Base-by-base conservation (phyloP, 768 basidiomycete genomes). In the Sarcomyxa edulis region DNA sequence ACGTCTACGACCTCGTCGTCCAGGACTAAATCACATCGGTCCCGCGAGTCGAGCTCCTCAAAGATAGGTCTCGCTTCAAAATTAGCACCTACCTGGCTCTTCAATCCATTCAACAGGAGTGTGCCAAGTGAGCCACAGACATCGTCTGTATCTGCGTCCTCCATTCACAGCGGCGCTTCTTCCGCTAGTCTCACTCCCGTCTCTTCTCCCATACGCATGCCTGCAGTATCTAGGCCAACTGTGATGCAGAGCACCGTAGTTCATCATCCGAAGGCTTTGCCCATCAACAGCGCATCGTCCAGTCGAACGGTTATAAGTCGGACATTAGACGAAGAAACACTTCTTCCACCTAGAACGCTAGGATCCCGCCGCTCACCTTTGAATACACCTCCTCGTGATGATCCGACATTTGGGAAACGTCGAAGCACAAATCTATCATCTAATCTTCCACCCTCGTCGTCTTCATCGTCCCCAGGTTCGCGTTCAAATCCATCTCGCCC, bases 31-130 rank as follows among this genome's bases (percentile, higher is more conserved):
- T 43, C 42, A 20, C n/a, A n/a, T n/a, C 19, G 38, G 32, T 46
- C 47, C 9, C 53, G 52, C 15, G 54, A 58, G 27, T 46, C 65
- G 15, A 48, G 52, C 15, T 48, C 62, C 28, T 51, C 55, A 5
- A 71, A 68, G 19, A 53, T 60, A 3, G 62, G 69, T 2, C 40
- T 76, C 1, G 62, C 70, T 8, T 78, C 84, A 2, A 84, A 78
- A 50, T 67, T 86, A 27, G 66, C 84, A 1, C 75, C 85, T 2
- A 70, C 81, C n/a, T 89, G 87, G 87, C 58, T 89, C 8, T 82
- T 87, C 57, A 84, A 79, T 50, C 74, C 81, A 5, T 89, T 90
- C 56, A n/a, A n/a, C n/a, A 67, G 84, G 23, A 78, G 72, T 42
- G 72, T 66, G 1, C 66, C 72, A 6, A 76, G 72, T 46, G 81